Evolutionary conservation across 495 filamentous ascomycete species (phyloP), one percentile per base, ranked within the genome.

Genomic region (Lepidopterella palustris): DNA sequence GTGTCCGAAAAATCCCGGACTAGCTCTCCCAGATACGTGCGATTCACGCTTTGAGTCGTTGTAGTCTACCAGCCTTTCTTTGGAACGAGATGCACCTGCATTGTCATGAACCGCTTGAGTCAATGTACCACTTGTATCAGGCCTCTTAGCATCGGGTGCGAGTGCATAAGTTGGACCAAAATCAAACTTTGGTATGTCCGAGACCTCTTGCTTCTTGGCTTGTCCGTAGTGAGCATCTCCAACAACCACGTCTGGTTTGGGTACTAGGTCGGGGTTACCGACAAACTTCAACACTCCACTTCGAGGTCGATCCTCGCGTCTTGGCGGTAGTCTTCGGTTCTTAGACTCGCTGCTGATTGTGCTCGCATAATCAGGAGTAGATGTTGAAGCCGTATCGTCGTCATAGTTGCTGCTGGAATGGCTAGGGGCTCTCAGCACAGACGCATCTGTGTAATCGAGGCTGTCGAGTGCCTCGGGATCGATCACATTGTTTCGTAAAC

Each of bases 271-370:
- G n/a, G 71, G 69, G 52, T 79, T 79, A 8, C 92, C 92, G 3
- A 92, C 87, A 4, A 87, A 89, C 68, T 88, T 90, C 73, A 90
- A 79, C 3, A 91, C 84, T 55, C 92, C 92, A 65, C 88, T 85
- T 57, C 92, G 81, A 15, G 90, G 90, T 39, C 78, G 81, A 24
- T 91, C 85, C 32, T 68, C 56, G 1, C 64, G 61, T 32, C 63
- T 55, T 28, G 28, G 58, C 24, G 66, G 62, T 29, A 60, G 29
- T 32, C 55, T 68, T 51, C 47, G 45, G 9, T 48, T 54, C 15
- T 56, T 24, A 10, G 53, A 23, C 25, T 69, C 63, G 55, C 66
- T 66, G 35, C 59, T 66, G 32, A 67, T 64, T 21, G 72, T 73
- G 63, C 74, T 78, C 40, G 76, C 75, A 65, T 79, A 79, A 67